Evolutionary conservation across 306 rosid species (phyloP), one percentile per base, ranked within the genome.

Genomic region (Fagus sylvatica): DNA sequence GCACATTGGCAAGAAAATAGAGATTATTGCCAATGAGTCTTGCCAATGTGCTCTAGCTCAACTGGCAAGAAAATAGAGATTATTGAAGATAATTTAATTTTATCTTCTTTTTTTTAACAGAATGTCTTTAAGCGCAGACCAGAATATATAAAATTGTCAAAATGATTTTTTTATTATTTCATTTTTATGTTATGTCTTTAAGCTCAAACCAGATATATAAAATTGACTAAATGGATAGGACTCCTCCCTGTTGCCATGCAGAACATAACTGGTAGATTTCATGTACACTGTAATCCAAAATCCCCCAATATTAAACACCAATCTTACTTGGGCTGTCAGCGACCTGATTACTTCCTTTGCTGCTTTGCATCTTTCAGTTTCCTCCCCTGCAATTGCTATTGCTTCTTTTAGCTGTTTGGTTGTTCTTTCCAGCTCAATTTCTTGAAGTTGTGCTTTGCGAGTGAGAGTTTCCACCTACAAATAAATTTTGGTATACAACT

Each of bases 281-380:
- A 36, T 37, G 40, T 28, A 59, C 30, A 40, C 40, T 34, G 61
- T 49, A 54, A 72, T 53, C 62, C 37, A 76, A 32, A n/a, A 33
- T 71, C 46, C 46, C 54, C 36, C 16, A 19, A 15, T 16, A 32
- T 28, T 22, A 70, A 75, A 32, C 40, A 80, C 72, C 66, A 71
- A 80, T 71, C 90, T 85, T 85, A 95, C 98, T 89, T 91, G 96
- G 59, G 98, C 96, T 69, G 98, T 95, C 78, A 95, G 98, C 1
- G 98, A 95, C 86, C 89, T 93, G 87, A 92, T 95, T 83, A 95
- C 98, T 87, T 95, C 98, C 85, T 95, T 95, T 79, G 98, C 98
- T 32, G 90, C 96, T 84, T 91, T 95, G 86, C 98, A 91, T 85
- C 85, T 92, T 76, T 90, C 88, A 84, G 97, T 84, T 90, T 95